Base-by-base conservation (phyloP, 176 grass and related monocot species). In the Cocos nucifera region DNA sequence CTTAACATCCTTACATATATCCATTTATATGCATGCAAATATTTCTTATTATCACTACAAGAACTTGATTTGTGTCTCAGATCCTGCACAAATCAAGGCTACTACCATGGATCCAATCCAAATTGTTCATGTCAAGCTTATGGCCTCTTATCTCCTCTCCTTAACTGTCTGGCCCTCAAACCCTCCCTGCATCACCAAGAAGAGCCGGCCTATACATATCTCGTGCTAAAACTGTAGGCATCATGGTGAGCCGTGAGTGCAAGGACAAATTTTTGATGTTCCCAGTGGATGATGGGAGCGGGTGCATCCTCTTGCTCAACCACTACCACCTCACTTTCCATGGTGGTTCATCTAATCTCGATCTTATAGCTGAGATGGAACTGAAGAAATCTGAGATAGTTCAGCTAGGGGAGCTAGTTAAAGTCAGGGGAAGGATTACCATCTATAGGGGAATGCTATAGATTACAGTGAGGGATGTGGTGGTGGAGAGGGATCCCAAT, bases 401-500 rank as follows among this genome's bases (percentile, higher is more conserved):
- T 29, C 30, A 22, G 68, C 56, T 97, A 1, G 93, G 87, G n/a
- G 63, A 66, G 15, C 50, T 83, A 58, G 51, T 98, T 72, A 77
- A 87, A 54, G 81, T 88, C 6, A 72, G 87, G 17, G 84, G 93
- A 39, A 88, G 70, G 81, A 78, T 97, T 52, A 66, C 19, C 50
- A 5, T 83, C 56, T 88, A 80, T 54, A 83, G 70, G 60, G 84
- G 84, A 17, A 48, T 56, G 18, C 59, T 88, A 29, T 84, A 98
- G 67, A 73, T 98, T 65, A 51, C 73, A 39, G 84, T 85, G 58
- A 75, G 73, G 57, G 93, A 92, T 61, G 70, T 86, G 29, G 22
- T 85, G 49, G 14, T 85, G 27, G 93, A 98, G 76, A 87, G 75
- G 51, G 84, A 98, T 76, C 84, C 84, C 1, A 98, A 98, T 69